A percentile compares a stretch with the other conserved stretches of the same genome.
Evolutionary conservation across 805 yeast genomes (phyloP).

Genomic region (Tetrapisispora pingtungensis): DNA sequence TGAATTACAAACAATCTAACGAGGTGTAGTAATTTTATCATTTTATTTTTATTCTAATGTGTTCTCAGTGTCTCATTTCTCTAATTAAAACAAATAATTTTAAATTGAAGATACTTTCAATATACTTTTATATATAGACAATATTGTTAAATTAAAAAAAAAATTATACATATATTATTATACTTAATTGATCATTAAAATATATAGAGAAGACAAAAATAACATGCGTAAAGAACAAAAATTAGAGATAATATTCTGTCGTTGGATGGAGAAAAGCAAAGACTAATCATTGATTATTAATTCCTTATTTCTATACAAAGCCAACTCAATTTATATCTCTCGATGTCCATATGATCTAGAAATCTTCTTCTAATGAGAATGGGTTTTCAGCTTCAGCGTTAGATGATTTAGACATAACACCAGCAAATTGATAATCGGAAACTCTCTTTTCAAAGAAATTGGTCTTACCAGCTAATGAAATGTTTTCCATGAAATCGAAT

Average conservation of each 20-base stretch:
- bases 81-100: too few relatives aligned
- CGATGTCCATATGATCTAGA: slow-evolving; percentile 36
- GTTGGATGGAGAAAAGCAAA: too few relatives aligned
- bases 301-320: too few relatives aligned
- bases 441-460: slow-evolving; percentile 99
- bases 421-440: slow-evolving; percentile 97
- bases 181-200: not conserved
- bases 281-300: too few relatives aligned
- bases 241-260: not conserved
- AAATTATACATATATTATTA: not conserved
- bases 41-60: too few relatives aligned
- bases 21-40: too few relatives aligned
- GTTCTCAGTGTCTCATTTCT: too few relatives aligned
- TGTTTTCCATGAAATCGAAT: slow-evolving; percentile 98
- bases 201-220: not conserved
- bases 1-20: too few relatives aligned
- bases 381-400: slow-evolving; percentile 42
- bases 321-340: not conserved
- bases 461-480: slow-evolving; percentile 96
- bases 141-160: not conserved
- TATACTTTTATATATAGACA: too few relatives aligned
- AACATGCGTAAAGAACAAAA: not conserved
- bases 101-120: too few relatives aligned
- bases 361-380: slow-evolving; percentile 88
- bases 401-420: slow-evolving; percentile 80